These are phyloP conservation scores for Colletotrichum somersetense DNA, from an alignment of 2,329 filamentous ascomycete genomes.

Conservation along the genomic window DNA sequence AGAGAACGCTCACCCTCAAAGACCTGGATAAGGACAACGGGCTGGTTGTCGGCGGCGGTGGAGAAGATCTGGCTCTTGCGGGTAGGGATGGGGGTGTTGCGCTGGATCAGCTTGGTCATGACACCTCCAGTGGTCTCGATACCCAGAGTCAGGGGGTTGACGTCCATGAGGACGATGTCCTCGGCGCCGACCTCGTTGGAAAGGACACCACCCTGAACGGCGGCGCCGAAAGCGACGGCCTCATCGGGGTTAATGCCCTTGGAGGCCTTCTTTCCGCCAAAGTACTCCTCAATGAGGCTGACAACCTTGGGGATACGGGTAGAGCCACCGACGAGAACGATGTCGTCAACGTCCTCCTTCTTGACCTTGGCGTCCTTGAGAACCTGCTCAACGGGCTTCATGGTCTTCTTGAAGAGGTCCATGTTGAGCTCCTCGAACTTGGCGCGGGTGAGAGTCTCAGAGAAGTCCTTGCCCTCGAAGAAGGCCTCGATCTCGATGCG, in stretches of 20 bases:
- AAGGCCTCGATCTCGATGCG: slow-evolving; percentile 98
- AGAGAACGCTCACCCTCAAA: slow-evolving; percentile 93
- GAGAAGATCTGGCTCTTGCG: slow-evolving; percentile 99
- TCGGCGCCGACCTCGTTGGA: slow-evolving; percentile 86
- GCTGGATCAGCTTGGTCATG: slow-evolving; percentile 96
- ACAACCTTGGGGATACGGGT: slow-evolving; percentile 99
- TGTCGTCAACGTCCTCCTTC: slow-evolving; percentile 95
- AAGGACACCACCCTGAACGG: slow-evolving; percentile 96
- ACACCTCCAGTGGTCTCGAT: slow-evolving; percentile 98
- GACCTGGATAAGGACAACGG: slow-evolving; percentile 94
- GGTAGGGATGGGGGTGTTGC: slow-evolving; percentile 94
- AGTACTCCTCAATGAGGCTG: slow-evolving; percentile 90
- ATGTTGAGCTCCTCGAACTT: slow-evolving; percentile 99
- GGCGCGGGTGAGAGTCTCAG: slow-evolving; percentile 96
- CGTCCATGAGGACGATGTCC: slow-evolving; percentile 94
- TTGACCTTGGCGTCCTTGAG: slow-evolving; percentile 98
- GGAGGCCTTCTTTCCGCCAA: slow-evolving; percentile 94
- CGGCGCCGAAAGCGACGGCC: slow-evolving; percentile 97
- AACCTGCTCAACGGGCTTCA: slow-evolving; percentile 98
- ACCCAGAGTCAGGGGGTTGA: slow-evolving; percentile 95
- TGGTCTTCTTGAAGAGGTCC: slow-evolving; percentile 98
- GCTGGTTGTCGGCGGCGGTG: slow-evolving; percentile 96
- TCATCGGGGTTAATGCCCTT: slow-evolving; percentile 99
- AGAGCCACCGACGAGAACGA: slow-evolving; percentile 97
- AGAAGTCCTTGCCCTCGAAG: slow-evolving; percentile 97